phyloP scores from a whole-genome alignment of 768 basidiomycete species.

The Hemileccinum rubropunctum region DNA sequence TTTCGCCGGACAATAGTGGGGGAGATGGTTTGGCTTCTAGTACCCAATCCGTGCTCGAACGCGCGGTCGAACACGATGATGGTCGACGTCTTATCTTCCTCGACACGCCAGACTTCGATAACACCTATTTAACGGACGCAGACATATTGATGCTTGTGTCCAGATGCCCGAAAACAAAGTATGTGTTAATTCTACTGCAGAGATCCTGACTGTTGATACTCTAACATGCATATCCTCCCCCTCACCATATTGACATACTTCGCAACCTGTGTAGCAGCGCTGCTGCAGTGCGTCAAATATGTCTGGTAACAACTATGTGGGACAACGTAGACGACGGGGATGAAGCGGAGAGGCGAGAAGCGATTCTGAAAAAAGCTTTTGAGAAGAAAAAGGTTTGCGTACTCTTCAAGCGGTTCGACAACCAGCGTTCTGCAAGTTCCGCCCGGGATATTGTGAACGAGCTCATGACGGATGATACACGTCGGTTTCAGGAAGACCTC shows the following conservation, averaged over 20 bases:
- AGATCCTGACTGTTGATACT: neutral
- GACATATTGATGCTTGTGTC: neutral
- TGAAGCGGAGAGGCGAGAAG: conserved; percentile 1
- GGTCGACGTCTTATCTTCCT: conserved; percentile 1
- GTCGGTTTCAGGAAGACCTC: conserved; percentile 1
- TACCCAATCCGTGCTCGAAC: neutral
- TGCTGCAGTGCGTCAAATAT: neutral
- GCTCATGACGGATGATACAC: neutral
- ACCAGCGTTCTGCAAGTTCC: neutral
- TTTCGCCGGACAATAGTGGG: neutral
- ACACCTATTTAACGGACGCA: neutral
- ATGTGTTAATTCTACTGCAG: neutral
- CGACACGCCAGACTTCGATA: conserved; percentile 10
- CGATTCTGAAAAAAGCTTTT: neutral
- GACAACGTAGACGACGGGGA: neutral
- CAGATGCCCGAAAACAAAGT: neutral
- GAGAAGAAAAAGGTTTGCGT: neutral
- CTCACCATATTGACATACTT: conserved; percentile 1
- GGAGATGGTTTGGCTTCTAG: neutral
- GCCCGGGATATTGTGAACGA: neutral
- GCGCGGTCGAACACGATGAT: neutral
- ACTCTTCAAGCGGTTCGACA: conserved; percentile 2
- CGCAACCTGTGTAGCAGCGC: neutral
- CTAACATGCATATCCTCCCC: neutral
- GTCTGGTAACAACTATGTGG: conserved; percentile 13